Evolutionary conservation across 176 grass and related monocot species (phyloP), one percentile per base, ranked within the genome.

Genomic region (Tillandsia leiboldiana): DNA sequence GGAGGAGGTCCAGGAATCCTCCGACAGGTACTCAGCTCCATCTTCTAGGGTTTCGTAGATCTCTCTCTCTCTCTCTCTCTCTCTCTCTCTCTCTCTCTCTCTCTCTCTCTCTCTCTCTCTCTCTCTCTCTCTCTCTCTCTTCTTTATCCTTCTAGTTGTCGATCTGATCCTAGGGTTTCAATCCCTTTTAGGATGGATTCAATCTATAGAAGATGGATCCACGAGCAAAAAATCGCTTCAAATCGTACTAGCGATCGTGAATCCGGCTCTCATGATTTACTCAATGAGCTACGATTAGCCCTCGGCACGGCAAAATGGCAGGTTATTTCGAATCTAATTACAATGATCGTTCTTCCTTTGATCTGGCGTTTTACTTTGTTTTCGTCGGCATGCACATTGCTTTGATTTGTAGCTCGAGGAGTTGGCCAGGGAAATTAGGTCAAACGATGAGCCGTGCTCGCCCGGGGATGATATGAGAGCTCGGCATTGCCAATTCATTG

Each of bases 1-100:
- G 22, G 92, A 96, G 88, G 92, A 96, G 80, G 88, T 91, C 54
- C 88, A 96, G 72, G 81, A 87, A 67, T 91, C 92, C 24, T 64
- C 88, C 57, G 88, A 96, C 26, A 85, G 86, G 92, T 96, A 64
- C 47, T 73, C 26, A 50, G 12, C 53, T 28, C 51, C 51, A 3
- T 15, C n/a, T 49, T 15, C 66, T 20, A 51, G 2, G 12, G 5
- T 12, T 42, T 14, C 7, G 0, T 10, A 0, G 11, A 42, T 51
- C 1, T 27, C 13, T 53, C 10, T 47, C 8, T n/a, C 14, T 15
- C 3, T 72, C 8, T 49, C 58, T 66, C 20, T 20, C 20, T 20
- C 20, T 20, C 20, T 20, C 20, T 20, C 8, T n/a, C 14, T 15
- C 3, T 72, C 8, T 49, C 58, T 66, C 8, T n/a, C 14, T 15